Percentiles rank a stretch among this genome's conserved stretches.
phyloP scores from a whole-genome alignment of 31 red algal genomes.

The Asparagopsis taxiformis region DNA sequence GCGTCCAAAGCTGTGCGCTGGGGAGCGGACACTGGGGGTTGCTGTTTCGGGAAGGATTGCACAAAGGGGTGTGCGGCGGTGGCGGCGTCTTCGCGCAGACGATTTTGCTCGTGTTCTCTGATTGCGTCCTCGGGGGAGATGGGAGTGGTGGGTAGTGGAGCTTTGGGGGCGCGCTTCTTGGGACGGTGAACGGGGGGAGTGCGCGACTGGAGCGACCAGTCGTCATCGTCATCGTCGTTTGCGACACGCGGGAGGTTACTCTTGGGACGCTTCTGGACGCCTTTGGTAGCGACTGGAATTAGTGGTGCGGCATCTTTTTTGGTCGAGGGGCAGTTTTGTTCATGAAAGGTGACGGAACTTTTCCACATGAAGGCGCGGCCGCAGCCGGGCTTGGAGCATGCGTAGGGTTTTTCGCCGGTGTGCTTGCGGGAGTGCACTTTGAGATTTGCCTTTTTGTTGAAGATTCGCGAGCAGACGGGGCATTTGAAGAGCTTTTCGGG shows the following conservation, averaged over 20 bases:
- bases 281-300: not conserved
- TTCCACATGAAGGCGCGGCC: slow-evolving; percentile 83
- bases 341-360: slow-evolving; percentile 78
- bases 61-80: too few species aligned
- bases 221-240: not conserved
- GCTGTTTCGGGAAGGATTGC: too few species aligned
- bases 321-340: slow-evolving; percentile 49
- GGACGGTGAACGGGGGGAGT: slow-evolving; percentile 7
- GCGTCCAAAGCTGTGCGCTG: too few species aligned
- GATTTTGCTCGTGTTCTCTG: not conserved
- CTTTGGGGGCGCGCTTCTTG: not conserved
- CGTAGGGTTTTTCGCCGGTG: slow-evolving; percentile 85
- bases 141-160: slow-evolving; percentile 14
- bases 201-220: slow-evolving; percentile 1
- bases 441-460: slow-evolving; percentile 81
- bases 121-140: slow-evolving; percentile 5
- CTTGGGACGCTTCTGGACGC: slow-evolving; percentile 52
- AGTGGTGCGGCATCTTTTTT: slow-evolving; percentile 13
- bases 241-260: not conserved
- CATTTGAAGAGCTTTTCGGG: slow-evolving; percentile 56
- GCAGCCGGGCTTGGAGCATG: slow-evolving; percentile 66
- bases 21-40: too few species aligned
- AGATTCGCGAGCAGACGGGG: slow-evolving; percentile 46
- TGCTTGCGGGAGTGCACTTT: slow-evolving; percentile 80
- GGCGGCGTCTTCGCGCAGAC: too few species aligned